phyloP scores from a whole-genome alignment of 495 filamentous ascomycete genomes.

The Penicillium soppii region DNA sequence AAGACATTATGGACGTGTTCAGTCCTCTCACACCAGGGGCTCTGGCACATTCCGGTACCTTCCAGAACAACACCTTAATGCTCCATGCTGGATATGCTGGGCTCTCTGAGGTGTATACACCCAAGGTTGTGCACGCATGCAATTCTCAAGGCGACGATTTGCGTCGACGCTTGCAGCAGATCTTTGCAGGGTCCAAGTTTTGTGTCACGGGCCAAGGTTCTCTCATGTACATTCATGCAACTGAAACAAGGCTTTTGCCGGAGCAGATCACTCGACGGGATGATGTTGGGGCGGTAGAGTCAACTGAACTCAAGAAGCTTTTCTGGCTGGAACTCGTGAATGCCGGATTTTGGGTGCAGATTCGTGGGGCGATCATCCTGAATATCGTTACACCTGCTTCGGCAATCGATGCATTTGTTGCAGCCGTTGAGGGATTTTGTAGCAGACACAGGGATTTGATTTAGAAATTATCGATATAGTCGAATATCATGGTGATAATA shows the following conservation, averaged over 20 bases:
- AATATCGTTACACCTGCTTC: not conserved
- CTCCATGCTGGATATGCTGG: conserved; percentile 5
- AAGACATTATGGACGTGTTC: conserved; percentile 53
- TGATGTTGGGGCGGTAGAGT: not conserved
- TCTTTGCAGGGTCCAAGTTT: not conserved
- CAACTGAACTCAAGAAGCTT: conserved; percentile 2
- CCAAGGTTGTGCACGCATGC: not conserved
- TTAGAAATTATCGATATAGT: too few relatives aligned
- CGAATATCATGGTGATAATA: too few relatives aligned
- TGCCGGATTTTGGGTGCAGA: conserved; percentile 10
- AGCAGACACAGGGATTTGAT: not conserved
- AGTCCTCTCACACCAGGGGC: conserved; percentile 26
- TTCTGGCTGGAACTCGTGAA: conserved; percentile 8
- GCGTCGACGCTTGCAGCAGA: not conserved
- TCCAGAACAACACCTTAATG: conserved; percentile 63
- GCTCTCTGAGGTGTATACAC: conserved; percentile 2
- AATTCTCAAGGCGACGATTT: not conserved
- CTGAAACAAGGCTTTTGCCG: not conserved
- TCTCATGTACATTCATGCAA: conserved; percentile 1
- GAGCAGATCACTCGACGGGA: conserved; percentile 1
- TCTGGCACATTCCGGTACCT: conserved; percentile 59
- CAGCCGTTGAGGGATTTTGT: not conserved
- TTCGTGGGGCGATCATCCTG: conserved; percentile 2
- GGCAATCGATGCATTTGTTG: not conserved
- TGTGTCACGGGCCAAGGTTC: not conserved